Percentiles rank a stretch among this genome's conserved stretches.
phyloP scores from a whole-genome alignment of 768 basidiomycete species.

The Pulveroboletus sp. region DNA sequence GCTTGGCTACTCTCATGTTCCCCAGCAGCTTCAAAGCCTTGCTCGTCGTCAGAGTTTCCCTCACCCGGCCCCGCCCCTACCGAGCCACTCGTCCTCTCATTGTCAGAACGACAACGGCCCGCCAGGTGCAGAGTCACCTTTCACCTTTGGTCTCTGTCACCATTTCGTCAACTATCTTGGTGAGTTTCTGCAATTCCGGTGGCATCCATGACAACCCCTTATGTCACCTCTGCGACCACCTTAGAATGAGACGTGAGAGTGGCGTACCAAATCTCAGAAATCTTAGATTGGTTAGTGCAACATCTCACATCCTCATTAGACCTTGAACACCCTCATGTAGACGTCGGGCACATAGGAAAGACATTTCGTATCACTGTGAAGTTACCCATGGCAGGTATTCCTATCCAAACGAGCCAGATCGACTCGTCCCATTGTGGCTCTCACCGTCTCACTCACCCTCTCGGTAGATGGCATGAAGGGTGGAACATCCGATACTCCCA shows the following conservation, averaged over 20 bases:
- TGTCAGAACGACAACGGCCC: slow-evolving; percentile 82
- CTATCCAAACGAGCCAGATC: slow-evolving; percentile 63
- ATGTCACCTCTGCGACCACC: slow-evolving; percentile 1
- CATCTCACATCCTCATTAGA: neutral
- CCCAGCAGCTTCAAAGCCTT: slow-evolving; percentile 30
- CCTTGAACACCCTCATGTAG: neutral
- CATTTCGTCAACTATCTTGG: slow-evolving; percentile 57
- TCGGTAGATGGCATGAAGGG: slow-evolving; percentile 52
- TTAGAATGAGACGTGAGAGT: slow-evolving; percentile 78
- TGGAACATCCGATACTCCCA: slow-evolving; percentile 54
- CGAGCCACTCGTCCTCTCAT: neutral
- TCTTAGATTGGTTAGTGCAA: slow-evolving; percentile 73
- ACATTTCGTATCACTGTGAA: slow-evolving; percentile 76
- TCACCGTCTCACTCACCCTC: neutral
- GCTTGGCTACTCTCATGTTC: slow-evolving; percentile 4
- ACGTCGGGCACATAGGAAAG: slow-evolving; percentile 46
- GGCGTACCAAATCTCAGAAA: slow-evolving; percentile 74
- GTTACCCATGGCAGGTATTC: slow-evolving; percentile 66
- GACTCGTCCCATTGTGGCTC: neutral
- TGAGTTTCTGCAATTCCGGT: slow-evolving; percentile 26
- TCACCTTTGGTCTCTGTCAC: slow-evolving; percentile 65
- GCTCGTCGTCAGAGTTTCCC: slow-evolving; percentile 37
- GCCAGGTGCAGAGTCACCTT: slow-evolving; percentile 67
- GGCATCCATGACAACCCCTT: slow-evolving; percentile 7
- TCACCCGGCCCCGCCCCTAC: neutral